Conservation (phyloP, 2,329 filamentous ascomycete genomes). For the Cladosporium austrohemisphaericum region DNA sequence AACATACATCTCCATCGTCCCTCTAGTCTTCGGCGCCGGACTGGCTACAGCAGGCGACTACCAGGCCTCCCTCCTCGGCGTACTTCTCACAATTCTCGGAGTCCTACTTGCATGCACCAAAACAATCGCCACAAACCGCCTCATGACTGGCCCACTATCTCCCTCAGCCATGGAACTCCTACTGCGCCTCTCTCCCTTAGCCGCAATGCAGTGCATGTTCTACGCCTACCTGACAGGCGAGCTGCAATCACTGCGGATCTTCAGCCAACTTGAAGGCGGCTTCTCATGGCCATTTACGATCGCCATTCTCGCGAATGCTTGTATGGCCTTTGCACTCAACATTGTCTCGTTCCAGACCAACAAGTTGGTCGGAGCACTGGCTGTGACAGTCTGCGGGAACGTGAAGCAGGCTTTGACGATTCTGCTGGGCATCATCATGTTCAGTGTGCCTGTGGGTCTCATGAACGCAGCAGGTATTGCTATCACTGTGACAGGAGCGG, state of each 20-base stretch:
- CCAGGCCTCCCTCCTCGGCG: conserved; percentile 56
- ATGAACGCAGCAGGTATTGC: conserved; percentile 54
- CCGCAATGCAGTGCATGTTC: conserved; percentile 52
- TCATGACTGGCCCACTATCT: conserved; percentile 59
- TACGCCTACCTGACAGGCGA: conserved; percentile 54
- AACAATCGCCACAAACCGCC: conserved; percentile 61
- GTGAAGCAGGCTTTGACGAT: conserved; percentile 31
- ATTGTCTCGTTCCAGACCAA: conserved; percentile 31
- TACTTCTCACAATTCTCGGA: conserved; percentile 37
- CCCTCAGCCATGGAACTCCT: conserved; percentile 59
- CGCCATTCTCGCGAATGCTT: conserved; percentile 25
- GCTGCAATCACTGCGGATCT: conserved; percentile 15
- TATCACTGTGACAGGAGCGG: conserved; percentile 54
- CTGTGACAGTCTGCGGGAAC: conserved; percentile 28
- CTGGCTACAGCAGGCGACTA: conserved; percentile 61
- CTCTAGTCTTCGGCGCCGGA: conserved; percentile 58
- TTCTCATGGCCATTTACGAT: conserved; percentile 15
- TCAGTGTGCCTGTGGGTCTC: conserved; percentile 26
- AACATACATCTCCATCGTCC: conserved; percentile 59
- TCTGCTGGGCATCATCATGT: conserved; percentile 28
- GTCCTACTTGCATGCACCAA: conserved; percentile 44
- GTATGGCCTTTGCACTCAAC: conserved; percentile 29
- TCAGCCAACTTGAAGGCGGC: conserved; percentile 18
- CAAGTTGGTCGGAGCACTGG: conserved; percentile 30
- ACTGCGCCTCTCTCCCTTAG: conserved; percentile 60